These are phyloP conservation scores for Eucalyptus pumila DNA, from an alignment of 345 rosid species.

Conservation along the genomic window DNA sequence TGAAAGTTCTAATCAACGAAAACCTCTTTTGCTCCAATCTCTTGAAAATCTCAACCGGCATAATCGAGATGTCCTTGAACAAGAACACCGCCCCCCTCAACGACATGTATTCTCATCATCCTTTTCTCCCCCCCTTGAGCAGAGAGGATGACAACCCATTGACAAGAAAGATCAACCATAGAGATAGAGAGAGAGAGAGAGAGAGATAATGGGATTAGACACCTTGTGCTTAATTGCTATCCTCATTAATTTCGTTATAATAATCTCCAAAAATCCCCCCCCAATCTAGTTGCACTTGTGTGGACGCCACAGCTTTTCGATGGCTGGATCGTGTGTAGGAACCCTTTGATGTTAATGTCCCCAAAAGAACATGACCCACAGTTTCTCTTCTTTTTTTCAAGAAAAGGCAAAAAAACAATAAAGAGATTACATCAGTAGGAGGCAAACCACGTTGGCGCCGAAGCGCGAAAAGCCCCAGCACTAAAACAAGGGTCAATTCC, in stretches of 20 bases:
- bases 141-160: slow-evolving; percentile 35
- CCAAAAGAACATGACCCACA: not conserved
- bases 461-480: not conserved
- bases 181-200: not conserved
- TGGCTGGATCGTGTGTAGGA: slow-evolving; percentile 1
- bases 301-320: not conserved
- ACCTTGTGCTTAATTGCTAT: slow-evolving; percentile 5
- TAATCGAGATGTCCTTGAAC: slow-evolving; percentile 32
- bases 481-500: slow-evolving; percentile 8
- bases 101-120: slow-evolving; percentile 1
- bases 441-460: slow-evolving; percentile 26
- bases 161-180: slow-evolving; percentile 57
- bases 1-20: slow-evolving; percentile 12
- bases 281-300: not conserved
- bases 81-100: not conserved
- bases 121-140: slow-evolving; percentile 6
- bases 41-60: slow-evolving; percentile 16
- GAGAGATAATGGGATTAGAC: slow-evolving; percentile 40
- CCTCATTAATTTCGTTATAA: slow-evolving; percentile 27
- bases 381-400: not conserved
- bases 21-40: not conserved
- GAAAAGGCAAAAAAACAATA: not conserved
- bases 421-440: not conserved
- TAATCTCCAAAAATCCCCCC: not conserved
- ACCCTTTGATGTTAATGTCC: slow-evolving; percentile 14